These are phyloP conservation scores for Aspergillus coremiiformis DNA, from an alignment of 495 filamentous ascomycete species.

Conservation along the genomic window DNA sequence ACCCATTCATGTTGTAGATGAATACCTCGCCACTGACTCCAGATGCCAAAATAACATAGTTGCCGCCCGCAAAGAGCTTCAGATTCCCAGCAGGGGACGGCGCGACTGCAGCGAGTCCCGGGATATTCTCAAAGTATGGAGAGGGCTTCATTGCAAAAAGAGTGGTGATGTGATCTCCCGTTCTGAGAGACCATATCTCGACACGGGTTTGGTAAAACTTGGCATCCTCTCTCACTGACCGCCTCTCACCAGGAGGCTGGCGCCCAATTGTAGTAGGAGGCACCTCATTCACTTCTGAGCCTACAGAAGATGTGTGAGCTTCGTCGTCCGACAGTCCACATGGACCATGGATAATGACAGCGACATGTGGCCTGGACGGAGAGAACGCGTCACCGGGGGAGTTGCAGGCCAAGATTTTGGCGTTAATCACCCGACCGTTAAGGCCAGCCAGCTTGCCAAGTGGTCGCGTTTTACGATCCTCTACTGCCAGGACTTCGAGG, in stretches of 20 bases:
- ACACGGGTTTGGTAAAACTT: conserved; percentile 73
- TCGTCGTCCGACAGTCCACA: conserved; percentile 36
- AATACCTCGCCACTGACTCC: conserved; percentile 80
- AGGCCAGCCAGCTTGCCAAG: conserved; percentile 65
- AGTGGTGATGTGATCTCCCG: conserved; percentile 57
- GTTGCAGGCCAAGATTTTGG: conserved; percentile 66
- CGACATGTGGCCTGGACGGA: conserved; percentile 56
- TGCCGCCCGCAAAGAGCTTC: conserved; percentile 58
- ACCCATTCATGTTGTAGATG: conserved; percentile 62
- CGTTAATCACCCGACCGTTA: conserved; percentile 70
- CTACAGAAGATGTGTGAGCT: conserved; percentile 27
- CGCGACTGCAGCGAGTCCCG: conserved; percentile 35
- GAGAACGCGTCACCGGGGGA: conserved; percentile 34
- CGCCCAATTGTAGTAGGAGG: conserved; percentile 20
- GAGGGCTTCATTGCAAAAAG: conserved; percentile 54
- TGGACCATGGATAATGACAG: conserved; percentile 69
- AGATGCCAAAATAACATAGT: conserved; percentile 64
- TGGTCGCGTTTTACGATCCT: conserved; percentile 56
- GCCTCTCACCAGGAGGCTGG: conserved; percentile 21
- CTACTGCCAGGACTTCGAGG: conserved; percentile 62
- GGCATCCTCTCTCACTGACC: conserved; percentile 29
- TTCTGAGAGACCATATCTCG: conserved; percentile 73
- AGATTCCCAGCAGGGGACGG: conserved; percentile 65
- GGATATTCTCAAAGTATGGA: conserved; percentile 35
- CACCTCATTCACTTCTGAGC: conserved; percentile 33